These are phyloP conservation scores for Crithidia expoeki DNA, from an alignment of 208 protist genomes.

Conservation along the genomic window DNA sequence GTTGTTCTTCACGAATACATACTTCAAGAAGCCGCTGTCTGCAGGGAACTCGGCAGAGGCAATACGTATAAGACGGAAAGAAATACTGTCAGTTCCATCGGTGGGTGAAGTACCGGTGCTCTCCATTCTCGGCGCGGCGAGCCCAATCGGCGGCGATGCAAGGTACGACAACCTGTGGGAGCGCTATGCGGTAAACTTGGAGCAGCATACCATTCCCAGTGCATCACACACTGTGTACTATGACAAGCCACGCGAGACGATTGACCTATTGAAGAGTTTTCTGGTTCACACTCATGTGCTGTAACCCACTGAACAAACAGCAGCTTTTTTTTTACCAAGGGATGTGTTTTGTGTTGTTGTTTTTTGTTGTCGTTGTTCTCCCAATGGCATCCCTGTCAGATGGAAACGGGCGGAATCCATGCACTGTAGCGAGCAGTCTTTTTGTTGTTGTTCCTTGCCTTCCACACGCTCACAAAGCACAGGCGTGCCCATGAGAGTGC, in stretches of 20 bases:
- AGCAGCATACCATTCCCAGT: constrained; percentile 52
- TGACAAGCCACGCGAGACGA: constrained; percentile 47
- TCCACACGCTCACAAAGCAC: no score
- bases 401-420: no score
- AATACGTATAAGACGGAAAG: no score
- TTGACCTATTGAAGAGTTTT: constrained; percentile 34
- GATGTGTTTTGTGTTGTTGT: not conserved
- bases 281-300: constrained; percentile 10
- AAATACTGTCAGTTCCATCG: not conserved
- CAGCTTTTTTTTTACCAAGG: not conserved
- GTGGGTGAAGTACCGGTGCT: constrained; percentile 40
- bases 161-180: constrained; percentile 35
- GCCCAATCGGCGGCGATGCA: constrained; percentile 41
- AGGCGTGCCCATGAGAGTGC: no score
- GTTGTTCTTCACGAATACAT: constrained; percentile 50
- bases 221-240: constrained; percentile 67
- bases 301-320: not conserved
- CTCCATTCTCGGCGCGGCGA: constrained; percentile 54
- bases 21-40: constrained; percentile 10
- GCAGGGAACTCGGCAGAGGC: not conserved
- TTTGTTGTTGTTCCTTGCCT: no score
- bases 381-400: no score
- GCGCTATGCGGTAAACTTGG: constrained; percentile 28
- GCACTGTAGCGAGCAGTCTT: no score
- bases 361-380: not conserved